A percentile compares a stretch with the other conserved stretches of the same genome.
phyloP scores from a whole-genome alignment of 2,329 filamentous ascomycete species.

The Akanthomyces muscarius region DNA sequence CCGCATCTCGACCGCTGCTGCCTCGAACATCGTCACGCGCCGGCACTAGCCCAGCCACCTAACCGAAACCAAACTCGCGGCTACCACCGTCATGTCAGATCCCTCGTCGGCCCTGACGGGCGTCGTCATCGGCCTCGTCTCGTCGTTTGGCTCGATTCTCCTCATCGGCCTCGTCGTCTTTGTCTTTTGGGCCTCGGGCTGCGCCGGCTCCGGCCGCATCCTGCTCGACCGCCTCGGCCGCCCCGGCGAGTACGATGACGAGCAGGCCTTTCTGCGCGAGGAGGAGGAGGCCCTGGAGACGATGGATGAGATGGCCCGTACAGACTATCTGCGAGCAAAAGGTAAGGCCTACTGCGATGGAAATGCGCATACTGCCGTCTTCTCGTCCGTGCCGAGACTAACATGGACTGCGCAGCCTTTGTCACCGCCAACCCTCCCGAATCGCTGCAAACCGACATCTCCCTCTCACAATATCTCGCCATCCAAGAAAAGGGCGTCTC shows the following conservation, averaged over 20 bases:
- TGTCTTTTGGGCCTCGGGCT: constrained; percentile 74
- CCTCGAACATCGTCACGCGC: neutral
- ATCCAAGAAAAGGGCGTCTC: constrained; percentile 99
- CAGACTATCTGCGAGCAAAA: constrained; percentile 92
- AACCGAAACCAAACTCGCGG: neutral
- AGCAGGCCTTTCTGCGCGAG: constrained; percentile 88
- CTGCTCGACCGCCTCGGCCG: constrained; percentile 88
- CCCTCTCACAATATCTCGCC: constrained; percentile 91
- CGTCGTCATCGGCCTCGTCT: constrained; percentile 90
- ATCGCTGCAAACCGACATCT: constrained; percentile 94
- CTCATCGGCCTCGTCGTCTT: constrained; percentile 83
- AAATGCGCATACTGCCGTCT: neutral
- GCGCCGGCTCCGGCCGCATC: constrained; percentile 78
- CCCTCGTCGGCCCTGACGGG: constrained; percentile 57
- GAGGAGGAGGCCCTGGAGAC: constrained; percentile 91
- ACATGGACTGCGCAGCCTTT: constrained; percentile 60
- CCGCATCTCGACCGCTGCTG: neutral
- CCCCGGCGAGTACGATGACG: constrained; percentile 95
- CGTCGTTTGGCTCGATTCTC: constrained; percentile 86
- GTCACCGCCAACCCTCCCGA: constrained; percentile 92
- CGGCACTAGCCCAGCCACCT: constrained; percentile 3
- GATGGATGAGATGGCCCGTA: constrained; percentile 90
- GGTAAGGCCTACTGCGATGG: constrained; percentile 52
- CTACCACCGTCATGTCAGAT: constrained; percentile 21
- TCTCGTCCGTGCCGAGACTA: neutral